phyloP scores from a whole-genome alignment of 2,329 filamentous ascomycete genomes.

The Neopestalotiopsis sp. region DNA sequence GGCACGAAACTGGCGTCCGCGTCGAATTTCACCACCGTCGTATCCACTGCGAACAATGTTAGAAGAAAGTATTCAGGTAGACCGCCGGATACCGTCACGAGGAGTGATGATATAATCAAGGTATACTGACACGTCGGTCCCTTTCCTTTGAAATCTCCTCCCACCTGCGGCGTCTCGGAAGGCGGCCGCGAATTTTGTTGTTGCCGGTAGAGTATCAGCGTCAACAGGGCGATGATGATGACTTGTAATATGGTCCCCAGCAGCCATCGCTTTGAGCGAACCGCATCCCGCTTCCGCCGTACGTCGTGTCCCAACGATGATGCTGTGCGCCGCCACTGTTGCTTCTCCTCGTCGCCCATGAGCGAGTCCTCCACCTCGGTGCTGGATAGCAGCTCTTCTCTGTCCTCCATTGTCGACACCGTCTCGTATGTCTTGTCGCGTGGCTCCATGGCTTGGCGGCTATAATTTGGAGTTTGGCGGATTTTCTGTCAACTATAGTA shows the following conservation, averaged over 20 bases:
- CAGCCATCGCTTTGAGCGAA: slow-evolving; percentile 34
- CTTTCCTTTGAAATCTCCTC: slow-evolving; percentile 42
- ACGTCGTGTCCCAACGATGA: not conserved
- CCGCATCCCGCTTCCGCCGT: slow-evolving; percentile 21
- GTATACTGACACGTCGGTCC: slow-evolving; percentile 35
- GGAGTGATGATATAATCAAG: too few species aligned
- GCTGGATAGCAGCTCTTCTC: slow-evolving; percentile 33
- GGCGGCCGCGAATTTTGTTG: slow-evolving; percentile 26
- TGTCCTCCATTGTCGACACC: slow-evolving; percentile 31
- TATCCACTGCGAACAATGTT: slow-evolving; percentile 29
- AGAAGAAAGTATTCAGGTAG: not conserved
- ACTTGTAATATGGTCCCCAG: slow-evolving; percentile 38
- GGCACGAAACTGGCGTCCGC: slow-evolving; percentile 41
- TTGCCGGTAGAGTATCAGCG: slow-evolving; percentile 31
- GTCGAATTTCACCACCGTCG: slow-evolving; percentile 38
- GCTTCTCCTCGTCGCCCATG: slow-evolving; percentile 38
- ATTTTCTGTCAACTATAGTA: not conserved
- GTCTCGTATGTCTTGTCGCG: slow-evolving; percentile 28
- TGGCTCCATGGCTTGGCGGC: slow-evolving; percentile 18
- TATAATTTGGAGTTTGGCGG: not conserved
- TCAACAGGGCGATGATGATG: slow-evolving; percentile 33
- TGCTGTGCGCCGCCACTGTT: slow-evolving; percentile 29
- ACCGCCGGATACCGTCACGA: too few species aligned
- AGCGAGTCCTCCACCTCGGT: slow-evolving; percentile 42
- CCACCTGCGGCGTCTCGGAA: slow-evolving; percentile 37